Evolutionary conservation across 495 filamentous ascomycete species (phyloP), one percentile per base, ranked within the genome.

Genomic region (Lepraria neglecta): DNA sequence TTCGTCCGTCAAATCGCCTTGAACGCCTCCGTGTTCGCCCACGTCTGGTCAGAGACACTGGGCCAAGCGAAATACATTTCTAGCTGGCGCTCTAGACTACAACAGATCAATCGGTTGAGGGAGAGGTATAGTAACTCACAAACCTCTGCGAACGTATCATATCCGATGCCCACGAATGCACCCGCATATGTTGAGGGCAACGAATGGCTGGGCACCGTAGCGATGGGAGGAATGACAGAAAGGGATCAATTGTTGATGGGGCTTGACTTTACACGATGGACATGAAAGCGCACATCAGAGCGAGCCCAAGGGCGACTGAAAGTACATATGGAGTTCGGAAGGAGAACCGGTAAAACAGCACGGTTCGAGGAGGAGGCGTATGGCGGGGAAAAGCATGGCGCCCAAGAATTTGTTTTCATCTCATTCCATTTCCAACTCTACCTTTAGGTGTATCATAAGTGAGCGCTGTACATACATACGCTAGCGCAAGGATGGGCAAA

Each of bases 1-100:
- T 95, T 95, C 69, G 87, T 96, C 43, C 87, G 95, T 27, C 87
- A 96, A 64, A 78, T 99, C 7, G 91, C 92, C 1, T 80, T 97
- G 61, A 97, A 95, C 70, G 91, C 95, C 2, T 95, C 89, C 14
- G 89, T 97, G 19, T 96, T 96, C 72, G 88, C 87, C 7, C 82
- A 88, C 52, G 92, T 97, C 50, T 97, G 94, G 90, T 74, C 76
- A 11, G 87, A 86, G 67, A 83, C 85, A 61, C 83, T 87, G 59
- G 86, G 87, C 43, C 59, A 61, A 30, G 88, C 89, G 60, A 91
- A 96, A 74, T 84, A 96, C 67, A 78, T 92, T 12, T 95, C 91
- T 0, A 88, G 89, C 17, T 97, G 94, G 92, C 84, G 91, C 31
- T 89, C 87, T 58, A 84, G 94, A 53, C 80, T 97, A 6, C 83